Conservation (phyloP, 2,329 filamentous ascomycete genomes). For the Fusarium anthophilum region DNA sequence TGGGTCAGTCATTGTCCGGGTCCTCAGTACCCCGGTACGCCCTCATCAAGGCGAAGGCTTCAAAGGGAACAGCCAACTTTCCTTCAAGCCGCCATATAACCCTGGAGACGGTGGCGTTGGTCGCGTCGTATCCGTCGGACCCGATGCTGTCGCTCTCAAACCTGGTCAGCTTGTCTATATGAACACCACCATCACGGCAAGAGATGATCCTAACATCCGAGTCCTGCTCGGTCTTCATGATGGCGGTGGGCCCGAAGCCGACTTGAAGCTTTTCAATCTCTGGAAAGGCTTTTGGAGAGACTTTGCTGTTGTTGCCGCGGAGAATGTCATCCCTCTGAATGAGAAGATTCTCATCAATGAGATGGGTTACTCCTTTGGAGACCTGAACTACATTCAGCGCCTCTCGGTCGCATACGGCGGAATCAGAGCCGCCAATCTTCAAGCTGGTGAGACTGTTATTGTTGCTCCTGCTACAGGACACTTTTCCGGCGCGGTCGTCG, state of each 20-base stretch:
- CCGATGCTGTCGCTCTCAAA: conserved; percentile 8
- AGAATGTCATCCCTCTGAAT: conserved; percentile 18
- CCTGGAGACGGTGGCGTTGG: conserved; percentile 7
- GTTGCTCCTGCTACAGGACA: conserved; percentile 29
- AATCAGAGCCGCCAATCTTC: conserved; percentile 3
- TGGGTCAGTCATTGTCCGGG: conserved; percentile 22
- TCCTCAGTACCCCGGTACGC: conserved; percentile 19
- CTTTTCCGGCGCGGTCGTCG: conserved; percentile 27
- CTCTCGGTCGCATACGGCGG: conserved; percentile 25
- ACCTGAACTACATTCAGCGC: conserved; percentile 29
- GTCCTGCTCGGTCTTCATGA: conserved; percentile 23
- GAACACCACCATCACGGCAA: conserved; percentile 10
- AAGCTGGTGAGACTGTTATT: conserved; percentile 19
- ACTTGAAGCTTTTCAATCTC: conserved; percentile 14
- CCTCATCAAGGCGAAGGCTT: conserved; percentile 24
- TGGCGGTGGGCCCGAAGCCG: background rate
- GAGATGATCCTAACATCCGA: conserved; percentile 17
- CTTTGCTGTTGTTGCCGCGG: background rate
- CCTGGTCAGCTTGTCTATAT: conserved; percentile 26
- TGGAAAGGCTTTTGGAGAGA: conserved; percentile 31
- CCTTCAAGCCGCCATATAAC: background rate
- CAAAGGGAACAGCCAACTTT: conserved; percentile 13
- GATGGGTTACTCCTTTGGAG: conserved; percentile 26
- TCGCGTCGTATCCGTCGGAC: conserved; percentile 17
- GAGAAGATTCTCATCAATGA: background rate